Conservation (phyloP, 768 basidiomycete species). For the Pholiota microspora region DNA sequence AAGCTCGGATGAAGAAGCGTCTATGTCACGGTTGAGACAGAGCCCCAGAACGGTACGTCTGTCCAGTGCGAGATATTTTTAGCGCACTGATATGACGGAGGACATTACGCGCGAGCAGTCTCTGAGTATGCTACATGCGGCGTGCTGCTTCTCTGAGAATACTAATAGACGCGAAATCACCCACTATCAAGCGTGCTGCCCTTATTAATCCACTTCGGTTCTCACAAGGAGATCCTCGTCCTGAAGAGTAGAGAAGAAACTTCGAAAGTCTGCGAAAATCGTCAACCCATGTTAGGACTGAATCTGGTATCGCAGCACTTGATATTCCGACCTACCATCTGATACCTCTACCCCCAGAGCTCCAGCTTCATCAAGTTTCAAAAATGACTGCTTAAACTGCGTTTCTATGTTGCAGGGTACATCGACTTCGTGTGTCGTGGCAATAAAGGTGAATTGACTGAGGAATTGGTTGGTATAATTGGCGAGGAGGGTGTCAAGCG, state of each 20-base stretch:
- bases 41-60: background rate
- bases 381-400: background rate
- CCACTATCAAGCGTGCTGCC: no score
- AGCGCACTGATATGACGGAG: background rate
- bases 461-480: background rate
- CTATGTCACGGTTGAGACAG: background rate
- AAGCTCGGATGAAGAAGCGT: background rate
- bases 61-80: background rate
- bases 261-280: background rate
- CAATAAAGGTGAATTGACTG: background rate
- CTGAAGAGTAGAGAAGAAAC: background rate
- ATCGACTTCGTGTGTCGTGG: background rate
- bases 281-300: background rate
- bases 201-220: background rate
- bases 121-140: background rate
- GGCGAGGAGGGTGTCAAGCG: background rate
- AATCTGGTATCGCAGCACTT: background rate
- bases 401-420: background rate
- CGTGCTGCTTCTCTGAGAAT: no score
- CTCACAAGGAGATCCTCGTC: background rate
- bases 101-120: background rate
- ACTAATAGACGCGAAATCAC: no score
- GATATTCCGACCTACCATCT: background rate
- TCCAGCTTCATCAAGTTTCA: background rate
- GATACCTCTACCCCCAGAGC: background rate